Base-by-base conservation (phyloP, 148 eudicot genomes). In the Vaccinium macrocarpon region DNA sequence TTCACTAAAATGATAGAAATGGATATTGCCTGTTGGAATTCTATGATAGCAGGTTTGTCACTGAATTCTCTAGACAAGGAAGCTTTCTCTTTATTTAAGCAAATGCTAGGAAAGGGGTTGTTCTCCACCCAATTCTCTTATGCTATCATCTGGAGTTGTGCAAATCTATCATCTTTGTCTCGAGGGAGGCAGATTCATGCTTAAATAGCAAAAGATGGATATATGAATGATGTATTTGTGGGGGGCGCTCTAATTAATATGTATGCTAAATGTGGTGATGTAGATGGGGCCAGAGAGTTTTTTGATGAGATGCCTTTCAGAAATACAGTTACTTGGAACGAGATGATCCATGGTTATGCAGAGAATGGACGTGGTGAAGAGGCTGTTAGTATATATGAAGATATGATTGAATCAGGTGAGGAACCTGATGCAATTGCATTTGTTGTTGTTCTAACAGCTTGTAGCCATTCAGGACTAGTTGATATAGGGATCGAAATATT, bases 401-500 rank as follows among this genome's bases (percentile, higher is more conserved):
- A 77, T 64, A 93, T 95, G 97, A 81, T 91, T 55, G 74, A 4
- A 57, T 86, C 83, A 23, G 92, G 91, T 68, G 88, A 82, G 81
- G 85, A 89, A 51, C 95, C 94, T 18, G 98, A 95, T 87, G 87
- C 16, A 46, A 81, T 94, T 80, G 93, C 96, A 0, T 94, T 94
- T 80, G 75, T 92, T 57, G 88, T 90, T 61, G 85, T 92, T 87
- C 84, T 95, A 83, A 90, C 97, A 71, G 94, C 97, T 49, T 94
- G 97, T 85, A 95, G 92, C 88, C 98, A 95, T 82, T 88, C 95
- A 13, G 95, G 95, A n/a, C 75, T 95, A 81, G 91, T 94, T 51
- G 93, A 92, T 83, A 76, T 80, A 38, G 97, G 93, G 13, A 25
- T 91, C 38, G 78, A 75, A 56, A 88, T 91, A 82, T 91, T 95